Conservation (phyloP, 2,329 filamentous ascomycete species). For the Leptographium flavum region DNA sequence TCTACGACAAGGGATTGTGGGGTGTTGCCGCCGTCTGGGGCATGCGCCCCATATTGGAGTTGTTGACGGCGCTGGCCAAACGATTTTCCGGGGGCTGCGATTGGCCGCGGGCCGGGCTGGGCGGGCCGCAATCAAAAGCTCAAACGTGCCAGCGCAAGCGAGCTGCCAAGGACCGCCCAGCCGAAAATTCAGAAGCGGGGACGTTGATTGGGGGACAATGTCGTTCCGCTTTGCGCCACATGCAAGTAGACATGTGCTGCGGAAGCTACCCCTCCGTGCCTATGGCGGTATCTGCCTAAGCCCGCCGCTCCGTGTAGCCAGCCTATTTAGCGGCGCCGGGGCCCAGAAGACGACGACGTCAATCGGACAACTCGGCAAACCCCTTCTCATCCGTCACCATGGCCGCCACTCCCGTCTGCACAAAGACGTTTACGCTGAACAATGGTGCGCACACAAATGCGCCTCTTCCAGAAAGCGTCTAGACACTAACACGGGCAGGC, state of each 20-base stretch:
- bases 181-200: no score
- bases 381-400: not conserved
- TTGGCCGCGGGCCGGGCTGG: not conserved
- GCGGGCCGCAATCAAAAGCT: not conserved
- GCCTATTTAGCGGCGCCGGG: no score
- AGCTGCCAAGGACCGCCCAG: no score
- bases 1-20: no score
- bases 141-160: not conserved
- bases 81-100: not conserved
- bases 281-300: no score
- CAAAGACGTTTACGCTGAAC: conserved; percentile 1
- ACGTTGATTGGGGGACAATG: no score
- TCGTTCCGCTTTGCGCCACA: no score
- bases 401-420: not conserved
- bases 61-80: not conserved
- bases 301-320: no score
- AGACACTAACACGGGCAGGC: not conserved
- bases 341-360: not conserved
- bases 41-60: not conserved
- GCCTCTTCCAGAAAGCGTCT: not conserved
- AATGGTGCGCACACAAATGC: not conserved
- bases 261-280: no score
- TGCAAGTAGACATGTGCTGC: no score
- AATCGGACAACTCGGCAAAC: not conserved
- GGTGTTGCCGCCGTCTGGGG: not conserved